A percentile compares a stretch with the other conserved stretches of the same genome.
These are phyloP conservation scores for Talaromyces sp. DNA, from an alignment of 2,329 filamentous ascomycete species.

Conservation along the genomic window DNA sequence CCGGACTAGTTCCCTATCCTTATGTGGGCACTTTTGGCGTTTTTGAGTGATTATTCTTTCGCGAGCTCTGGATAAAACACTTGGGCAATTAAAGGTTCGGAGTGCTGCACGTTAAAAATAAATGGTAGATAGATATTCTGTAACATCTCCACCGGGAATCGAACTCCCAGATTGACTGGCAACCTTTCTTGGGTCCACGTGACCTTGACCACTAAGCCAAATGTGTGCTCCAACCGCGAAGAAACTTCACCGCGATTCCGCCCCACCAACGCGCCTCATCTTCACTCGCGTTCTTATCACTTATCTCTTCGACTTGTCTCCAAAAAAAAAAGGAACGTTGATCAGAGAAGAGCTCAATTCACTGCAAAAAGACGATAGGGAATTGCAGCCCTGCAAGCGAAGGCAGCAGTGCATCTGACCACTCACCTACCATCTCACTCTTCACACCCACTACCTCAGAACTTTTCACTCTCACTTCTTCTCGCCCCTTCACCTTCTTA, in stretches of 20 bases:
- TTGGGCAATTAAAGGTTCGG: neutral
- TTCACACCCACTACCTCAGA: neutral
- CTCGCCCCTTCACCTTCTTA: neutral
- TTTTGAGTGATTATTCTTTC: too few relatives aligned
- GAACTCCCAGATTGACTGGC: neutral
- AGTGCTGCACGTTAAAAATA: too few relatives aligned
- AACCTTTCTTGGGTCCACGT: slow-evolving; percentile 1
- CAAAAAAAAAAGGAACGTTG: neutral
- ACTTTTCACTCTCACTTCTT: neutral
- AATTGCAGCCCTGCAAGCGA: neutral
- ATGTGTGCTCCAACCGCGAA: neutral
- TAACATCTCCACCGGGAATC: neutral
- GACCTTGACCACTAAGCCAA: slow-evolving; percentile 20
- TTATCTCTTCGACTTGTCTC: slow-evolving; percentile 5
- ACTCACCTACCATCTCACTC: neutral
- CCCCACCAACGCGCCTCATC: slow-evolving; percentile 8
- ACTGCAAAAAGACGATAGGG: neutral
- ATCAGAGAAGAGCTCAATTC: neutral
- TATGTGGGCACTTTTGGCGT: too few relatives aligned
- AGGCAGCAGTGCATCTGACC: neutral
- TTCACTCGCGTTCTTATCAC: slow-evolving; percentile 4
- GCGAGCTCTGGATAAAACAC: too few relatives aligned
- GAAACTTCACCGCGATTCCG: slow-evolving; percentile 12
- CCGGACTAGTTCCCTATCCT: too few relatives aligned
- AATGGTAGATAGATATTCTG: too few relatives aligned